Evolutionary conservation across 2,329 filamentous ascomycete genomes (phyloP), one percentile per base, ranked within the genome.

Genomic region (Sordariomycetes sp.): DNA sequence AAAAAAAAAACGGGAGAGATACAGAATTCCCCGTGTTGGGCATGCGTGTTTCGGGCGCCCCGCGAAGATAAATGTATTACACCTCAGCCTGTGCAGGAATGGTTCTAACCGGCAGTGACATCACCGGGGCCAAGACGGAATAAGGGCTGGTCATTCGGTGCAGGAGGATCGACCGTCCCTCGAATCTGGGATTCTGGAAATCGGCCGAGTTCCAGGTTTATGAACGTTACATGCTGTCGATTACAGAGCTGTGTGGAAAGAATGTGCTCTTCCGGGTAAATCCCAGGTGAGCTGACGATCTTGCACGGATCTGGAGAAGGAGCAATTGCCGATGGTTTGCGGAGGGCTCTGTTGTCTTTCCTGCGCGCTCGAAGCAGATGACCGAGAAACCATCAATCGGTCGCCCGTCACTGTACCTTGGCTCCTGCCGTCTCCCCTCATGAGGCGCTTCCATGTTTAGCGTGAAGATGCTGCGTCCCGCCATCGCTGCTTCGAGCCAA

Each of bases 61-160:
- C 28, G 28, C 28, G 28, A 32, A 45, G 2, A 17, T n/a, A 54
- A 22, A 35, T 4, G 28, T 32, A 32, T 32, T 32, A 32, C 3
- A 8, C 3, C 4, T 2, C 39, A 17, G 39, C 39, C n/a, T 17
- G 39, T 7, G 39, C 13, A 8, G 17, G 39, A 45, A 7, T 15
- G 39, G n/a, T 13, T n/a, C n/a, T 45, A 45, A n/a, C 7, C 39
- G 48, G 45, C 50, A 20, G 55, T 56, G 45, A 52, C 48, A 39
- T 56, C 54, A 56, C 54, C 54, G 50, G 28, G n/a, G 54, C 54
- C 54, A 56, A 51, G 54, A 51, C 54, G 25, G 53, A 25, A 50
- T 24, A 50, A 50, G 22, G 22, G 45, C 45, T n/a, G 22, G 12
- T 17, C 10, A 39, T 39, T 50, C 24, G 45, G 2, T 20, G 20